These are phyloP conservation scores for Aspergillus jensenii DNA, from an alignment of 2,329 filamentous ascomycete species.

Conservation along the genomic window DNA sequence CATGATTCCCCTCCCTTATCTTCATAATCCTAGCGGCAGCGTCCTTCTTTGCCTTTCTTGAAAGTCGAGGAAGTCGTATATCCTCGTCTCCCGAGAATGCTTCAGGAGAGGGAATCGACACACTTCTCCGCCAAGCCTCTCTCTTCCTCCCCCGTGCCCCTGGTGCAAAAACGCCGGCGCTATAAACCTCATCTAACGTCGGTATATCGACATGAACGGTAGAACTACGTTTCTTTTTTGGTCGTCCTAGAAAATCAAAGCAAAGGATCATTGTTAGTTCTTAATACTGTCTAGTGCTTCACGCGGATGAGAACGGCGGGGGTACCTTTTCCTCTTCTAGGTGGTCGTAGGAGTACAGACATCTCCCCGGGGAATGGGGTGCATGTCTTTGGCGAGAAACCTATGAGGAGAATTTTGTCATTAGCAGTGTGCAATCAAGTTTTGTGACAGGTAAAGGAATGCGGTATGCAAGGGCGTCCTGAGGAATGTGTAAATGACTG, in stretches of 20 bases:
- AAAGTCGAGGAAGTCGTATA: background rate
- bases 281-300: background rate
- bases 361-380: background rate
- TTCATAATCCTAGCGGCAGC: background rate
- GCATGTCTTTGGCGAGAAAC: background rate
- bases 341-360: background rate
- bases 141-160: background rate
- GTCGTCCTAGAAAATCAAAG: background rate
- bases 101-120: background rate
- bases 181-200: background rate
- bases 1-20: background rate
- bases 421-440: conserved; percentile 8
- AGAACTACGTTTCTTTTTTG: background rate
- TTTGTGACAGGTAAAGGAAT: conserved; percentile 3
- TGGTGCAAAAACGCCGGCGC: background rate
- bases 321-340: background rate
- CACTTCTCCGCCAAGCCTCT: background rate
- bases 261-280: background rate
- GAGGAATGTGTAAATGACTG: conserved; percentile 13
- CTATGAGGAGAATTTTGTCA: background rate
- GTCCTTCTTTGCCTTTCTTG: background rate
- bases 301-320: background rate
- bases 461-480: conserved; percentile 13
- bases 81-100: background rate
- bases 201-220: background rate